Conservation (phyloP, 208 protist genomes). For the Crithidia mellificae region DNA sequence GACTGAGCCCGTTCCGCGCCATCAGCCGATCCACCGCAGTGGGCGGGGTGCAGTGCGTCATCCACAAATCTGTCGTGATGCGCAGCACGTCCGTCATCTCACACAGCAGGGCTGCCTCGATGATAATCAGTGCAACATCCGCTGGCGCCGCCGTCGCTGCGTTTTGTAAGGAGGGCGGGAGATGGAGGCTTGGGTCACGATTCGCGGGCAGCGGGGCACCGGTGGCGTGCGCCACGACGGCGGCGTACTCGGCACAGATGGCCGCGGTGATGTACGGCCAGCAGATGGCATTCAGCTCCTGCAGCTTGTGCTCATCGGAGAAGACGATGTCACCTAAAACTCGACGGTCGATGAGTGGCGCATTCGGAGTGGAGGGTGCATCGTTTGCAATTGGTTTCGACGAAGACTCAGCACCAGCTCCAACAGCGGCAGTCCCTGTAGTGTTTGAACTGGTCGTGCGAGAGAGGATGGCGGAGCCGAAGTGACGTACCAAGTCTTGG, state of each 20-base stretch:
- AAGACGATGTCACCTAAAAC: slow-evolving; percentile 64
- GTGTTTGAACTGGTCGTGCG: too few relatives aligned
- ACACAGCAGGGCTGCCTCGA: slow-evolving; percentile 77
- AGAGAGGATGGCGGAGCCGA: slow-evolving; percentile 54
- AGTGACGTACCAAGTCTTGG: slow-evolving; percentile 51
- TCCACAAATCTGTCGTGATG: slow-evolving; percentile 68
- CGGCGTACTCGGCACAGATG: slow-evolving; percentile 36
- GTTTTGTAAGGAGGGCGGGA: background rate
- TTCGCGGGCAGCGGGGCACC: background rate
- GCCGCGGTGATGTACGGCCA: slow-evolving; percentile 70
- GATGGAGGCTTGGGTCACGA: background rate
- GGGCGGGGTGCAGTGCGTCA: slow-evolving; percentile 52
- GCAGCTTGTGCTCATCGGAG: slow-evolving; percentile 37
- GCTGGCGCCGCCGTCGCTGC: background rate
- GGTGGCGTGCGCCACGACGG: slow-evolving; percentile 4
- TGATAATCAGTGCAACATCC: slow-evolving; percentile 46
- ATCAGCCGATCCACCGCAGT: slow-evolving; percentile 55
- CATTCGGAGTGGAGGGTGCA: background rate
- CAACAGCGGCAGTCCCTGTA: too few relatives aligned
- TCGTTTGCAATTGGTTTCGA: too few relatives aligned
- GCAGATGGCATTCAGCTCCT: slow-evolving; percentile 67
- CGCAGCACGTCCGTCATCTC: slow-evolving; percentile 38
- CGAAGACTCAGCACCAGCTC: too few relatives aligned
- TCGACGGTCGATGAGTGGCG: slow-evolving; percentile 50
- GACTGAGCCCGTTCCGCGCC: slow-evolving; percentile 45